Evolutionary conservation across 495 filamentous ascomycete species (phyloP), one percentile per base, ranked within the genome.

Genomic region (Podospora conica): DNA sequence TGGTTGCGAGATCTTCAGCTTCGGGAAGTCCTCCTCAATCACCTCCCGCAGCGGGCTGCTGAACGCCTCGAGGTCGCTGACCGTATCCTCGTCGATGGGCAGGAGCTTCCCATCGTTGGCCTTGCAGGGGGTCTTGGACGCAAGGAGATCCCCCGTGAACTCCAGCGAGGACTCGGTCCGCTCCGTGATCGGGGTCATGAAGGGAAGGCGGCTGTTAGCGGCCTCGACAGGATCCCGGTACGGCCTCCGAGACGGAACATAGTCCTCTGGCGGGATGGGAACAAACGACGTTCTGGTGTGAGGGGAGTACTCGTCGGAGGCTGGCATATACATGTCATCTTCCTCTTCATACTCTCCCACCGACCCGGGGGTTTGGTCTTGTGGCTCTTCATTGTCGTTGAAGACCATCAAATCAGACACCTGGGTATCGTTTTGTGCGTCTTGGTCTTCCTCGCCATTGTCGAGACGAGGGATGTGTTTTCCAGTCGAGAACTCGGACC

Each of bases 151-250:
- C 71, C 81, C 75, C 57, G 84, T 81, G 25, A 89, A 79, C 24
- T 86, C 88, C 22, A 96, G 74, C 0, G 92, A 95, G 22, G 87
- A 90, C 76, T 98, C 95, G 0, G 95, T 98, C 69, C 89, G 89
- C 74, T 98, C 95, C 8, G 94, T 91, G 66, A 98, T 98, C 12
- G 95, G 95, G 1, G 95, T 98, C 95, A 98, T 98, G 76, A 97
- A 97, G 40, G 93, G 95, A 9, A 97, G 81, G 59, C 92, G 88
- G 73, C 89, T 96, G 68, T 97, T 93, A 67, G 91, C 90, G 61
- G 87, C 81, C 69, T 91, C 84, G 2, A 81, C 82, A 68, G 90
- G 85, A 70, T 96, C 88, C 67, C 92, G 85, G 77, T 90, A 96
- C 33, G 89, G 88, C 9, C 87, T 82, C 29, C 80, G 88, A 10